phyloP scores from a whole-genome alignment of 1,284 basidiomycete genomes.

The Apiotrichum montevideense region DNA sequence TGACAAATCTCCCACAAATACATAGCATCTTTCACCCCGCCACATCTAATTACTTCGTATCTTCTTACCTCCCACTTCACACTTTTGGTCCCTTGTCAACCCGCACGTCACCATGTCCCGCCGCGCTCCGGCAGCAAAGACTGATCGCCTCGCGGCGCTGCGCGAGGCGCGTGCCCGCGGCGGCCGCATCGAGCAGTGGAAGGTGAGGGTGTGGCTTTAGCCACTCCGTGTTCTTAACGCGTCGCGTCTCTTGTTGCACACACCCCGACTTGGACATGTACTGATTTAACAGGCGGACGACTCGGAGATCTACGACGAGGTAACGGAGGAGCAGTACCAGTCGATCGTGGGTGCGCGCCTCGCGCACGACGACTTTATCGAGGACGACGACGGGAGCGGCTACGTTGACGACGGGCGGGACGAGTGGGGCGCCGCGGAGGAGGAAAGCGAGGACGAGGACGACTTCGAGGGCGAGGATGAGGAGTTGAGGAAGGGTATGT shows the following conservation, averaged over 20 bases:
- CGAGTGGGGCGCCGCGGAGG: conserved; percentile 65
- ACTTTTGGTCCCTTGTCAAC: too few species aligned
- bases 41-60: too few species aligned
- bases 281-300: conserved; percentile 51
- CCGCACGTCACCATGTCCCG: too few species aligned
- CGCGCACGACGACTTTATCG: conserved; percentile 80
- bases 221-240: neutral
- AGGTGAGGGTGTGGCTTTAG: conserved; percentile 38
- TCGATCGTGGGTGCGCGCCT: conserved; percentile 76
- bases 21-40: too few species aligned
- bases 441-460: conserved; percentile 46
- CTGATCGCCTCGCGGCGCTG: conserved; percentile 46
- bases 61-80: too few species aligned
- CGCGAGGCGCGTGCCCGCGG: conserved; percentile 48
- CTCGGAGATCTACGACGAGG: conserved; percentile 78
- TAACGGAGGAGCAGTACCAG: conserved; percentile 85
- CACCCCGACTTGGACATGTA: too few species aligned
- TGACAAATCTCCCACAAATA: too few species aligned
- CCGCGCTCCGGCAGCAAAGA: conserved; percentile 1
- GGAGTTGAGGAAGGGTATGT: conserved; percentile 37
- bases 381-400: conserved; percentile 85
- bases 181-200: conserved; percentile 48
- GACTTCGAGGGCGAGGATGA: conserved; percentile 47
- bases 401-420: conserved; percentile 97
- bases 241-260: too few species aligned